Base-by-base conservation (phyloP, 1,284 basidiomycete species). In the Schizophyllum amplum region DNA sequence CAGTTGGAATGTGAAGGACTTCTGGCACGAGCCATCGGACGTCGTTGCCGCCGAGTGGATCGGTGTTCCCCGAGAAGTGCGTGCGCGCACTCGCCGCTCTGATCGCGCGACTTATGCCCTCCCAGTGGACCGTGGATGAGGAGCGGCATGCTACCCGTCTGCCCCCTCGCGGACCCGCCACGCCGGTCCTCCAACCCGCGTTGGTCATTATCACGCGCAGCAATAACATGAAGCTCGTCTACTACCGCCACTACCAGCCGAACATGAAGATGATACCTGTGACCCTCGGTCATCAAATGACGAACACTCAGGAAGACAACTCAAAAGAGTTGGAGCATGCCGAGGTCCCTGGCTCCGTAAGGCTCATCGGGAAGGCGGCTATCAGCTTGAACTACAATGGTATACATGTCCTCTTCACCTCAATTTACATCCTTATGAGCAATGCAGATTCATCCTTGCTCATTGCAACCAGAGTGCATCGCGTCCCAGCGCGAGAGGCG, bases 301-400 rank as follows among this genome's bases (percentile, higher is more conserved):
- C n/a, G n/a, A n/a, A n/a, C n/a, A n/a, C n/a, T n/a, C n/a, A n/a
- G n/a, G n/a, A n/a, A n/a, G n/a, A n/a, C n/a, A n/a, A n/a, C n/a
- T n/a, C n/a, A n/a, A n/a, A n/a, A n/a, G 33, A 42, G 33, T 13
- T 42, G 17, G 72, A 75, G 49, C 65, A 73, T 4, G 73, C 75
- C n/a, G 74, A 75, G 23, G 57, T 57, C 9, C 54, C 59, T 25
- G 61, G 61, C 33, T 62, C 59, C 26, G 66, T 76, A 42, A 74
- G 70, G 61, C 62, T 78, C 17, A 90, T 87, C 62, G 68, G 75
- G 11, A 71, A 75, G 57, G 87, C 87, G 17, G 75, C 84, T 6
- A 81, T 91, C 58, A 83, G 83, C 4, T 65, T 86, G 47, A 74
- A 74, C 47, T 88, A 87, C 62, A 77, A 82, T 64, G 86, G 88